Evolutionary conservation across 768 basidiomycete species (phyloP).

Genomic region (Leccinum olivaceopallidum): DNA sequence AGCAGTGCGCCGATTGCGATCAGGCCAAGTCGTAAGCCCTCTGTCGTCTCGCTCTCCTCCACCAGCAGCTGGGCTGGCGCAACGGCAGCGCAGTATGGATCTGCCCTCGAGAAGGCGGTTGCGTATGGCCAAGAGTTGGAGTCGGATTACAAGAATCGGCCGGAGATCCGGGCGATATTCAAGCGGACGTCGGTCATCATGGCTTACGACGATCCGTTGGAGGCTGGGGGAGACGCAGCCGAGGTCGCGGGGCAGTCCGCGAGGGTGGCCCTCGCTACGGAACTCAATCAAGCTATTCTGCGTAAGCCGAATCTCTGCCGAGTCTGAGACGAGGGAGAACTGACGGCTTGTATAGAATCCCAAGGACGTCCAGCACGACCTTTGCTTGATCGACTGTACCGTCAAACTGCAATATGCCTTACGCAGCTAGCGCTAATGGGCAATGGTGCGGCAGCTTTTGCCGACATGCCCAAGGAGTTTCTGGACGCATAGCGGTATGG

Average conservation of each 20-base stretch:
- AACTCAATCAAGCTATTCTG: conserved; percentile 80
- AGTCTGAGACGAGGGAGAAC: neutral
- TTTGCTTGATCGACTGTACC: conserved; percentile 73
- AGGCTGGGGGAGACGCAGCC: conserved; percentile 62
- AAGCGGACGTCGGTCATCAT: conserved; percentile 78
- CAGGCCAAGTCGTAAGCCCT: conserved; percentile 31
- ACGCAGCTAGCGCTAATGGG: conserved; percentile 72
- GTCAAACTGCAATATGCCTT: conserved; percentile 69
- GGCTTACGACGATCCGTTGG: conserved; percentile 74
- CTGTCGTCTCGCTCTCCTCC: conserved; percentile 30
- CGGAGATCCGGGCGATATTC: conserved; percentile 65
- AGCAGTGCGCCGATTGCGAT: conserved; percentile 31
- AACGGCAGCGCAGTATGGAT: conserved; percentile 46
- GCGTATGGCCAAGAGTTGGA: conserved; percentile 73
- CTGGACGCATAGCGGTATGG: conserved; percentile 43
- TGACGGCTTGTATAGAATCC: conserved; percentile 51
- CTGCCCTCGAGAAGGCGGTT: conserved; percentile 64
- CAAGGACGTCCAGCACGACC: conserved; percentile 74
- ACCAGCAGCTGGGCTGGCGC: conserved; percentile 25
- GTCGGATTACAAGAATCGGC: conserved; percentile 64
- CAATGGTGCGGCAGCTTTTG: conserved; percentile 76
- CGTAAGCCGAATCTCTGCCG: conserved; percentile 46
- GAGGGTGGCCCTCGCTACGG: conserved; percentile 64
- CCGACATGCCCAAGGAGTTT: conserved; percentile 76
- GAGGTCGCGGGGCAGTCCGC: conserved; percentile 70